phyloP scores from a whole-genome alignment of 2,329 filamentous ascomycete genomes.

The Epicoccum sorghinum region DNA sequence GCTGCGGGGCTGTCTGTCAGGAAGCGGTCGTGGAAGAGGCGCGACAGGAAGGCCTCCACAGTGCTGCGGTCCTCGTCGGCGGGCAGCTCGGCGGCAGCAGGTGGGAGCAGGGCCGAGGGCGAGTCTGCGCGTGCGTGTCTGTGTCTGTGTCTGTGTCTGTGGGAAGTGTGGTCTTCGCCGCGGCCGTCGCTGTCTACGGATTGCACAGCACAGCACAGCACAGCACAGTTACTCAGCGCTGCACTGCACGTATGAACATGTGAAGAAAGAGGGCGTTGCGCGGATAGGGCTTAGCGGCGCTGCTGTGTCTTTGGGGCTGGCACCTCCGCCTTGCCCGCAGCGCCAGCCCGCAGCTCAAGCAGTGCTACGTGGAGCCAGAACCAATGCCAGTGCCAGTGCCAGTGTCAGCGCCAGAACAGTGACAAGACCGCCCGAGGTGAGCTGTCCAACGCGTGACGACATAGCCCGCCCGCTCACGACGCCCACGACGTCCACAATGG shows the following conservation, averaged over 20 bases:
- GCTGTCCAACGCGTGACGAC: constrained; percentile 5
- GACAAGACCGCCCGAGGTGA: background rate
- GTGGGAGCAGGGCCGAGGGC: background rate
- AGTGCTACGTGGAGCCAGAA: background rate
- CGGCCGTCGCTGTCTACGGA: background rate
- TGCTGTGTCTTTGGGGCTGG: background rate
- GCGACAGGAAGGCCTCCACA: constrained; percentile 29
- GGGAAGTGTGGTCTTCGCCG: constrained; percentile 3
- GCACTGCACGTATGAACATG: constrained; percentile 21
- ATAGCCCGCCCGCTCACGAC: background rate
- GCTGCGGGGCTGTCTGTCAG: constrained; percentile 22
- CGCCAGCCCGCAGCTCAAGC: background rate
- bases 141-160: background rate
- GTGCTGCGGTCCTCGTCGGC: constrained; percentile 5
- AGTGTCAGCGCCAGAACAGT: no score
- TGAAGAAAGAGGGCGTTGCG: constrained; percentile 18
- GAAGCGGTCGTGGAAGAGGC: constrained; percentile 32
- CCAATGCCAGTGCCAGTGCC: no score
- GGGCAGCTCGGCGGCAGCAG: constrained; percentile 7
- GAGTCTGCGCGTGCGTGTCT: background rate
- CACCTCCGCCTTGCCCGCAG: constrained; percentile 25
- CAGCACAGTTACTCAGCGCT: constrained; percentile 2
- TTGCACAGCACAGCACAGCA: no score
- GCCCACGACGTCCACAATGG: constrained; percentile 17
- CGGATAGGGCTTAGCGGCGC: constrained; percentile 7